phyloP scores from a whole-genome alignment of 306 rosid species.

The Oemleria cerasiformis region DNA sequence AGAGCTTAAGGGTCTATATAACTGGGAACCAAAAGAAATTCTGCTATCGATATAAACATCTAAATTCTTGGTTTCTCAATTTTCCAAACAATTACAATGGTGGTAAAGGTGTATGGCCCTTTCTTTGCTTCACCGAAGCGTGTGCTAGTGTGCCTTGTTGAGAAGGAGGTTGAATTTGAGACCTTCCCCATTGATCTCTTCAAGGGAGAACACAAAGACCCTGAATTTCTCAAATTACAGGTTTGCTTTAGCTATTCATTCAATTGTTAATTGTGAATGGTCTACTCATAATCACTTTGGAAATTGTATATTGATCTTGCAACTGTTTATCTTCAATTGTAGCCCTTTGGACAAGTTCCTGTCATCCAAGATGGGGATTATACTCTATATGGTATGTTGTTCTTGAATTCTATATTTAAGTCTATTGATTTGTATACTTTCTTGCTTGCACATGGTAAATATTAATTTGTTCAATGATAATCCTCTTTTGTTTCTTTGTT shows the following conservation, averaged over 20 bases:
- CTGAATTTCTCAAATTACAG: constrained; percentile 45
- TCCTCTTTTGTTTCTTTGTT: neutral
- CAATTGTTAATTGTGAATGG: neutral
- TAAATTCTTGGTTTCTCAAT: neutral
- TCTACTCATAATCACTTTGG: neutral
- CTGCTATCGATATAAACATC: neutral
- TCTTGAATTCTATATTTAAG: neutral
- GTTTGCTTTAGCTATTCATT: constrained; percentile 2
- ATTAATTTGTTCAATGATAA: neutral
- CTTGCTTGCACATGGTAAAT: neutral
- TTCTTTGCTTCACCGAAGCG: constrained; percentile 34
- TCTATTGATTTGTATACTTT: neutral
- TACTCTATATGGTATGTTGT: constrained; percentile 34
- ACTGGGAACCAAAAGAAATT: neutral
- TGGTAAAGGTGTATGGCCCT: constrained; percentile 47
- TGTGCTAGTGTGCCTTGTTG: constrained; percentile 34
- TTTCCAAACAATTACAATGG: constrained; percentile 24
- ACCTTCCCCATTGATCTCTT: constrained; percentile 29
- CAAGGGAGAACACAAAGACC: constrained; percentile 31
- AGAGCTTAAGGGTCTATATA: neutral
- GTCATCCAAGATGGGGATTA: constrained; percentile 50
- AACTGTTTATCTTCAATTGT: neutral
- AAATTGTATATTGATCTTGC: neutral
- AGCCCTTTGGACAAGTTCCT: constrained; percentile 47
- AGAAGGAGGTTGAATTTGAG: constrained; percentile 47